These are phyloP conservation scores for Przewalskia tangutica DNA, from an alignment of 257 asterid genomes.

Conservation along the genomic window DNA sequence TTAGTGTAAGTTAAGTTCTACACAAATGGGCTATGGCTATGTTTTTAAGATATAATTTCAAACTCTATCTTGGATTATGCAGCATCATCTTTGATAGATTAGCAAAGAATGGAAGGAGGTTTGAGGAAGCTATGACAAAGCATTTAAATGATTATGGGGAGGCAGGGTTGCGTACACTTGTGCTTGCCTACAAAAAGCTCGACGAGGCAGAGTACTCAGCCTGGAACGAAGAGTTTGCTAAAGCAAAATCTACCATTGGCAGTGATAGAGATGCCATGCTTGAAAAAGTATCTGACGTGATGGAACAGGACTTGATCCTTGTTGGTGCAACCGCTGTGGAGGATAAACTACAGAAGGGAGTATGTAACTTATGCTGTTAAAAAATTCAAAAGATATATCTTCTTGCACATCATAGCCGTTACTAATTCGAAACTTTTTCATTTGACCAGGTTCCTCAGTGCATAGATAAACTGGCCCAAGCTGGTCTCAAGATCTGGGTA, in stretches of 20 bases:
- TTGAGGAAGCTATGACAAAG: constrained; percentile 58
- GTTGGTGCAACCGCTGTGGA: constrained; percentile 99
- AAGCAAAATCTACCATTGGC: constrained; percentile 74
- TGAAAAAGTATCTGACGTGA: constrained; percentile 69
- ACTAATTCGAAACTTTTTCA: neutral
- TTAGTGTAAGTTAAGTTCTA: neutral
- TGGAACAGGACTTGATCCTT: constrained; percentile 86
- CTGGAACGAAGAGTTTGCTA: constrained; percentile 86
- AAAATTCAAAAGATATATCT: neutral
- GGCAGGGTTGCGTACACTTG: constrained; percentile 87
- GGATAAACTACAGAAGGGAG: constrained; percentile 98
- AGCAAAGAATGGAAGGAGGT: constrained; percentile 54
- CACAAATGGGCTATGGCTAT: neutral
- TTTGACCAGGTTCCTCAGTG: constrained; percentile 86
- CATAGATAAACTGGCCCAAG: constrained; percentile 96
- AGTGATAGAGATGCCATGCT: constrained; percentile 78
- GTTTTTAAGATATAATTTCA: neutral
- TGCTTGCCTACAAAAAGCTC: constrained; percentile 86
- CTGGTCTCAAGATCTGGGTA: constrained; percentile 98
- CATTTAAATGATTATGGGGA: constrained; percentile 95
- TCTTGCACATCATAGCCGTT: neutral
- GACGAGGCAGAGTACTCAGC: constrained; percentile 64
- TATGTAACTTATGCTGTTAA: constrained; percentile 18
- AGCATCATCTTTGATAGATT: constrained; percentile 93
- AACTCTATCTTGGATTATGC: constrained; percentile 17